Evolutionary conservation across 352 stramenopile genomes (phyloP).

Genomic region (Globisporangium solare): DNA sequence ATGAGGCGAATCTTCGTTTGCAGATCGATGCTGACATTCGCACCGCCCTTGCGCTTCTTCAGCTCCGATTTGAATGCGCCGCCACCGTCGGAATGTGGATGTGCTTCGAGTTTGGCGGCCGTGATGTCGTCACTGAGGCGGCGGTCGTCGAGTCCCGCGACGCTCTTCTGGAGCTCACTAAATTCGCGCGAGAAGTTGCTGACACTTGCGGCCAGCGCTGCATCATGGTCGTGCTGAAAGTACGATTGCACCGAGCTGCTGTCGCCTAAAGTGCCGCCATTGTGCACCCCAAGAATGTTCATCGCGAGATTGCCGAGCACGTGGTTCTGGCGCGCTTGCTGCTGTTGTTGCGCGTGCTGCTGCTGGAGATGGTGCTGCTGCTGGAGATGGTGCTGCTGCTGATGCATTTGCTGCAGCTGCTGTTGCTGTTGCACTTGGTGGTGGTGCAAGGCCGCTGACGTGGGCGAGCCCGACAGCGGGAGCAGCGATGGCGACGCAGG

Average conservation of each 20-base stretch:
- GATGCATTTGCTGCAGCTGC: constrained; percentile 2
- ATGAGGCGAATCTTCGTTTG: constrained; percentile 85
- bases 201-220: constrained; percentile 5
- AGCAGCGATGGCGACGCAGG: constrained; percentile 43
- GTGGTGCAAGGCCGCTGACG: constrained; percentile 17
- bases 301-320: constrained; percentile 11
- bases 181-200: constrained; percentile 28
- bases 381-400: constrained; percentile 1
- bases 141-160: constrained; percentile 31
- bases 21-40: constrained; percentile 71
- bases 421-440: constrained; percentile 5
- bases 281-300: constrained; percentile 9
- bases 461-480: constrained; percentile 31
- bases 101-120: constrained; percentile 18
- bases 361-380: constrained; percentile 12
- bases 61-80: constrained; percentile 4
- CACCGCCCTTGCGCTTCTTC: constrained; percentile 57
- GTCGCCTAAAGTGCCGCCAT: constrained; percentile 7
- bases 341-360: constrained; percentile 12
- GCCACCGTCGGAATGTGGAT: constrained; percentile 8
- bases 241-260: constrained; percentile 28
- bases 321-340: constrained; percentile 14
- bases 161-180: constrained; percentile 42
- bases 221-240: constrained; percentile 29
- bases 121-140: constrained; percentile 16